Percentiles rank a stretch among this genome's conserved stretches.
Evolutionary conservation across 2,329 filamentous ascomycete species (phyloP).

Genomic region (Verticillium albo-atrum): DNA sequence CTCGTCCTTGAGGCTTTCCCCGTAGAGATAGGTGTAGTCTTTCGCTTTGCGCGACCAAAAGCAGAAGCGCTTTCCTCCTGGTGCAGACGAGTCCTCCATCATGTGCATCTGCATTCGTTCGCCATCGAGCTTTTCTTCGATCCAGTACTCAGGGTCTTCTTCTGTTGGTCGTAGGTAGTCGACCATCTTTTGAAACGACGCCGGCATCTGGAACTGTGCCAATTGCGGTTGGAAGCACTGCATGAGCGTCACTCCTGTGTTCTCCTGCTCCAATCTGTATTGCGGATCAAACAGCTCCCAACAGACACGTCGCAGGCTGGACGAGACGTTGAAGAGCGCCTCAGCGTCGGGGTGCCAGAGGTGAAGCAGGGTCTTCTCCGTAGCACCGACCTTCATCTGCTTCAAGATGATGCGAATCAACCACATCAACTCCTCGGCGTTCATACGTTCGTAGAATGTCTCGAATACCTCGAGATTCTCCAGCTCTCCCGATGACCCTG

Average conservation of each 20-base stretch:
- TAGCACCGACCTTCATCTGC: constrained; percentile 69
- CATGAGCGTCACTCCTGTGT: constrained; percentile 76
- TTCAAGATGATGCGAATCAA: constrained; percentile 88
- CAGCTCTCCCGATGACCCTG: constrained; percentile 72
- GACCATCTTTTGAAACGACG: constrained; percentile 73
- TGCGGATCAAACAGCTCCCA: constrained; percentile 83
- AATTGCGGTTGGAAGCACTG: constrained; percentile 95
- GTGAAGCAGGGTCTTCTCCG: constrained; percentile 83
- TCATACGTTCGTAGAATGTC: constrained; percentile 86
- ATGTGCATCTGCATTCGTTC: constrained; percentile 98
- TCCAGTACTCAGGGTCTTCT: constrained; percentile 81
- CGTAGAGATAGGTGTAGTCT: constrained; percentile 94
- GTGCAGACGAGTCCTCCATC: constrained; percentile 61
- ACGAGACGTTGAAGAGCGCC: constrained; percentile 81
- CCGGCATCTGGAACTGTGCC: constrained; percentile 83
- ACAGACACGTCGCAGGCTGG: constrained; percentile 83
- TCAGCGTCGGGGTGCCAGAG: constrained; percentile 78
- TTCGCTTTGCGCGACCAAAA: constrained; percentile 98
- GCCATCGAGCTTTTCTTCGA: constrained; percentile 95
- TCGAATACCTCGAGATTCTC: constrained; percentile 78
- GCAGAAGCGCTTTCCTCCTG: constrained; percentile 68
- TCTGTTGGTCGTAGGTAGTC: constrained; percentile 59
- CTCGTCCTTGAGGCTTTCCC: constrained; percentile 67
- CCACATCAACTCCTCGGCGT: constrained; percentile 90
- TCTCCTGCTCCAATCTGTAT: constrained; percentile 68